These are phyloP conservation scores for Mycena metata DNA, from an alignment of 768 basidiomycete species.

Conservation along the genomic window DNA sequence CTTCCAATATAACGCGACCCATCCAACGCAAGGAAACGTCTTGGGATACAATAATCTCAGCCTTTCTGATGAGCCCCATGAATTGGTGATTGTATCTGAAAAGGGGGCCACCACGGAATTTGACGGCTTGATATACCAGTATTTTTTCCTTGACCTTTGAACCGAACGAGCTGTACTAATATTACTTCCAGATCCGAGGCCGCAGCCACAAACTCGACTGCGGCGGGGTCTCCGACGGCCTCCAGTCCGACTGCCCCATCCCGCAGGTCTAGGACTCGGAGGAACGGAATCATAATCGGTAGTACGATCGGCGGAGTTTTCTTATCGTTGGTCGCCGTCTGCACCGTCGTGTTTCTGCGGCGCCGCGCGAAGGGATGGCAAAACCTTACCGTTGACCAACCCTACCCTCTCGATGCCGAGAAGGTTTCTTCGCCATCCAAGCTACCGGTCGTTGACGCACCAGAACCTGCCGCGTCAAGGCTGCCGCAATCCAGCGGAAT, in stretches of 20 bases:
- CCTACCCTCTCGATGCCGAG: background rate
- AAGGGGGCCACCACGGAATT: background rate
- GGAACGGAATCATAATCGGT: background rate
- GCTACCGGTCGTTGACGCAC: too few species aligned
- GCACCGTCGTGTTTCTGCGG: background rate
- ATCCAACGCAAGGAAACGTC: background rate
- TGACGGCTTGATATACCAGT: constrained; percentile 1
- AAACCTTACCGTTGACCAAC: constrained; percentile 5
- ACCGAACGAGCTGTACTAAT: background rate
- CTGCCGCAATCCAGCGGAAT: too few species aligned
- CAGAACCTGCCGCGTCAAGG: background rate
- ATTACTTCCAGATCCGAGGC: background rate
- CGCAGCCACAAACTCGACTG: background rate
- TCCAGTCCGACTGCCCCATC: too few species aligned
- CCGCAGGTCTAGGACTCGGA: too few species aligned
- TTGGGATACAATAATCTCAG: background rate
- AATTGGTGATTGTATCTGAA: background rate
- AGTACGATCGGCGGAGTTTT: background rate
- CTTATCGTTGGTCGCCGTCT: background rate
- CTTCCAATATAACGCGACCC: background rate
- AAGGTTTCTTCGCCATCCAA: background rate
- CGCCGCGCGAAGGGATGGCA: background rate
- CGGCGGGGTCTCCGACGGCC: too few species aligned
- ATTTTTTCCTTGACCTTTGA: background rate
- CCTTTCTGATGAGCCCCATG: background rate